Conservation (phyloP, 2,329 filamentous ascomycete species). For the Monilinia polystroma region DNA sequence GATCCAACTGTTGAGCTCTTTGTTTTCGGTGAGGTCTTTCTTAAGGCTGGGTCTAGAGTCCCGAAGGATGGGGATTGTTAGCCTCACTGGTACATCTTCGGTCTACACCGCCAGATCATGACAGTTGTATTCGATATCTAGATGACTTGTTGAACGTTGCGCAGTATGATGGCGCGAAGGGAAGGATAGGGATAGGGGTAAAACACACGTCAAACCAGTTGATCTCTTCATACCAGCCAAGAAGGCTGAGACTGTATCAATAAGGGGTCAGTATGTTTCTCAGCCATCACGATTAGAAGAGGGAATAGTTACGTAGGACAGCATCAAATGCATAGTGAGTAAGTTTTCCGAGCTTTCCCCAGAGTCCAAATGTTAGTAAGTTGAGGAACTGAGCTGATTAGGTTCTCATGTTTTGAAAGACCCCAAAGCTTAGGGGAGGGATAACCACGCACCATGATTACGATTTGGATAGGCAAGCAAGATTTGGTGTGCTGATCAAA, state of each 20-base stretch:
- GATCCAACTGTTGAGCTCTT: conserved; percentile 83
- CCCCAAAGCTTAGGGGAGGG: conserved; percentile 2
- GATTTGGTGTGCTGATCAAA: neutral
- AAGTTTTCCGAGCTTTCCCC: conserved; percentile 82
- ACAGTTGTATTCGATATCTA: neutral
- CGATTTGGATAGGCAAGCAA: conserved; percentile 13
- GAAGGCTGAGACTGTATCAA: conserved; percentile 78
- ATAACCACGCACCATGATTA: conserved; percentile 45
- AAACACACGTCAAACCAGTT: conserved; percentile 91
- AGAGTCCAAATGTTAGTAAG: conserved; percentile 67
- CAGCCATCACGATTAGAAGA: neutral
- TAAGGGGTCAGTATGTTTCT: neutral
- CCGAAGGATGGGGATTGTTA: conserved; percentile 48
- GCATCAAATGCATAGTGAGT: conserved; percentile 97
- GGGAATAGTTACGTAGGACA: conserved; percentile 68
- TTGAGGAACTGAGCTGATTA: conserved; percentile 56
- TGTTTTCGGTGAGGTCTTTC: conserved; percentile 81
- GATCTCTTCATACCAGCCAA: conserved; percentile 96
- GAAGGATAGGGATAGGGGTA: neutral
- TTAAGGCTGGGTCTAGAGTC: conserved; percentile 73
- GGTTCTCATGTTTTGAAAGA: conserved; percentile 44
- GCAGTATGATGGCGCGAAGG: conserved; percentile 3
- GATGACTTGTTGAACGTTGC: neutral
- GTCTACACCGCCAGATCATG: conserved; percentile 10
- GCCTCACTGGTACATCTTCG: conserved; percentile 35